A percentile compares a stretch with the other conserved stretches of the same genome.
Evolutionary conservation across 176 grass and related monocot genomes (phyloP).

Genomic region (Tuctoria greenei): DNA sequence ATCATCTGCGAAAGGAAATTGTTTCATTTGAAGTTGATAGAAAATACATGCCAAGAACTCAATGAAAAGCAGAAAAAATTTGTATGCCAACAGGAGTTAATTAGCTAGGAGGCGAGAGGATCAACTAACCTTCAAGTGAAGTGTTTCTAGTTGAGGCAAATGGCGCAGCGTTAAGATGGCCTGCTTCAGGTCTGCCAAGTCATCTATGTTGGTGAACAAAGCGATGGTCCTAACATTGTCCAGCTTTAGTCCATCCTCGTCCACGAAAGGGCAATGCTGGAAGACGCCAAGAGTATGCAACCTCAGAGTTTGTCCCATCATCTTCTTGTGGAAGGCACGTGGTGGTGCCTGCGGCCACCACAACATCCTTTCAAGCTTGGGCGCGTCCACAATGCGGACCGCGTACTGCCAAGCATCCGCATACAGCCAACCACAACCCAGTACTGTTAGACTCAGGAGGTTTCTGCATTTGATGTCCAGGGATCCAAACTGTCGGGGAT

Average conservation of each 20-base stretch:
- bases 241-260: no score
- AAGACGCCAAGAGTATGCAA: neutral
- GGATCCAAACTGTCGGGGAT: no score
- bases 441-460: neutral
- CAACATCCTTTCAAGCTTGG: neutral
- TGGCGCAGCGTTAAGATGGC: neutral
- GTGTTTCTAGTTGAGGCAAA: neutral
- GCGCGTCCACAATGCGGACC: neutral
- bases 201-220: neutral
- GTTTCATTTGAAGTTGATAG: neutral
- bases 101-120: neutral
- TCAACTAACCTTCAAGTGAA: neutral
- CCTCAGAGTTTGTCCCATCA: neutral
- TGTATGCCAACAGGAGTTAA: neutral
- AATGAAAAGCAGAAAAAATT: no score
- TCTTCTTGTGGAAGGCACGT: no score
- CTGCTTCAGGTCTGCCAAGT: neutral
- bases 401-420: fast-evolving
- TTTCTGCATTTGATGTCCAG: neutral
- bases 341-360: neutral
- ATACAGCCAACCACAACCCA: no score
- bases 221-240: neutral
- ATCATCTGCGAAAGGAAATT: neutral
- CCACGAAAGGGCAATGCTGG: no score
- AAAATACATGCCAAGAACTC: no score